Evolutionary conservation across 345 rosid genomes (phyloP).

Genomic region (Lepidium didymum): DNA sequence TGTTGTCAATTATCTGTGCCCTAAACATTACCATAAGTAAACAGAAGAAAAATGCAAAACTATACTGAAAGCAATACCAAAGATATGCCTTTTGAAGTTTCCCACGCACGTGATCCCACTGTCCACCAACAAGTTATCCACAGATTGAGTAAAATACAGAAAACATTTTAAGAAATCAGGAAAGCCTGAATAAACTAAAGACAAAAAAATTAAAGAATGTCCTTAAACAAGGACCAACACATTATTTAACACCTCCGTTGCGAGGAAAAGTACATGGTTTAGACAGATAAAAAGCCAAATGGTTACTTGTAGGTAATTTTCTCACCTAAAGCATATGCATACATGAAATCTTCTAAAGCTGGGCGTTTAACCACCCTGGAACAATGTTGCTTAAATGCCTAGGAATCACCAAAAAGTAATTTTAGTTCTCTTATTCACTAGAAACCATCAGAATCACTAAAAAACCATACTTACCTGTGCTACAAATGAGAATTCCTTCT

Average conservation of each 20-base stretch:
- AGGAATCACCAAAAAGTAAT: constrained; percentile 4
- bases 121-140: constrained; percentile 28
- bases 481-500: constrained; percentile 43
- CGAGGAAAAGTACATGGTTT: not conserved
- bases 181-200: not conserved
- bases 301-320: not conserved
- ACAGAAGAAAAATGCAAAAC: not conserved
- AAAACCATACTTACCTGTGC: constrained; percentile 36
- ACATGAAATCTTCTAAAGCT: constrained; percentile 56
- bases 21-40: constrained; percentile 4
- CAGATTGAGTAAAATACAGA: constrained; percentile 7
- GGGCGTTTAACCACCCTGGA: constrained; percentile 26
- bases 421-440: not conserved
- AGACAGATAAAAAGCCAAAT: not conserved
- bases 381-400: constrained; percentile 42
- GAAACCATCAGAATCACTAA: not conserved
- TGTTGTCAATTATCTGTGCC: constrained; percentile 22
- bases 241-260: not conserved
- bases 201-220: too few species aligned
- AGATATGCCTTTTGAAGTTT: constrained; percentile 54
- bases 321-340: constrained; percentile 70
- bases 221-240: not conserved
- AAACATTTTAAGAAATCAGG: not conserved
- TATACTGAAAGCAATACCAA: constrained; percentile 44
- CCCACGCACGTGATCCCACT: constrained; percentile 94